A percentile compares a stretch with the other conserved stretches of the same genome.
Conservation (phyloP, 2,329 filamentous ascomycete genomes). For the Xylariaceae sp. region DNA sequence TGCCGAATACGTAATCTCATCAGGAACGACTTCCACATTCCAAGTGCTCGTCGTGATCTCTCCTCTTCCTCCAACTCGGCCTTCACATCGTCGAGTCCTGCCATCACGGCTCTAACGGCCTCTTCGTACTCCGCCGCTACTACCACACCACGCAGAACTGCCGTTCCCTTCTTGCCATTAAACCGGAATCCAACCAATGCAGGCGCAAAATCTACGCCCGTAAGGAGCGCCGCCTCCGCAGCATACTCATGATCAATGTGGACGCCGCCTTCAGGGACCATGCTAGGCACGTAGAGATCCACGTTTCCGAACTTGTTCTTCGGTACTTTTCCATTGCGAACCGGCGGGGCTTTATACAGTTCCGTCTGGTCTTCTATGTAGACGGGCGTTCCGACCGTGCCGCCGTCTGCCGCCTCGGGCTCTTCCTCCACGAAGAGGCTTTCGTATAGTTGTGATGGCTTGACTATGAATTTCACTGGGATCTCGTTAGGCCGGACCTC, state of each 20-base stretch:
- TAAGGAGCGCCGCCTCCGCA: slow-evolving; percentile 63
- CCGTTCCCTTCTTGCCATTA: slow-evolving; percentile 77
- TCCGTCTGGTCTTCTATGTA: slow-evolving; percentile 63
- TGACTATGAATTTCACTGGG: slow-evolving; percentile 68
- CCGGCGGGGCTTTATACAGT: slow-evolving; percentile 67
- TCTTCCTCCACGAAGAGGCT: slow-evolving; percentile 36
- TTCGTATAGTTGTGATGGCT: slow-evolving; percentile 35
- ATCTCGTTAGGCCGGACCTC: slow-evolving; percentile 74
- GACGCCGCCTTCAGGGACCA: slow-evolving; percentile 77
- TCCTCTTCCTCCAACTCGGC: slow-evolving; percentile 59
- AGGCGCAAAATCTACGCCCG: slow-evolving; percentile 81
- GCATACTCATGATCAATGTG: slow-evolving; percentile 62
- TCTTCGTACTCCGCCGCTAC: slow-evolving; percentile 67
- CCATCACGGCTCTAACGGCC: slow-evolving; percentile 64
- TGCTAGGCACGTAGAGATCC: slow-evolving; percentile 84
- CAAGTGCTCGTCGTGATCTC: slow-evolving; percentile 55
- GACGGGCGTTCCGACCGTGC: slow-evolving; percentile 49
- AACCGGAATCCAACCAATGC: slow-evolving; percentile 90
- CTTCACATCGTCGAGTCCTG: slow-evolving; percentile 60
- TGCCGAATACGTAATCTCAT: slow-evolving; percentile 71
- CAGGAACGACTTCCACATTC: slow-evolving; percentile 70
- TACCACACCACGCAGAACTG: slow-evolving; percentile 71
- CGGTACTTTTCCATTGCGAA: slow-evolving; percentile 69
- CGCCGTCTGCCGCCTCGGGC: slow-evolving; percentile 35
- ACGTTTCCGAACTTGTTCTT: slow-evolving; percentile 94